phyloP scores from a whole-genome alignment of 805 yeast genomes.

The Schizosaccharomyces octosporus region DNA sequence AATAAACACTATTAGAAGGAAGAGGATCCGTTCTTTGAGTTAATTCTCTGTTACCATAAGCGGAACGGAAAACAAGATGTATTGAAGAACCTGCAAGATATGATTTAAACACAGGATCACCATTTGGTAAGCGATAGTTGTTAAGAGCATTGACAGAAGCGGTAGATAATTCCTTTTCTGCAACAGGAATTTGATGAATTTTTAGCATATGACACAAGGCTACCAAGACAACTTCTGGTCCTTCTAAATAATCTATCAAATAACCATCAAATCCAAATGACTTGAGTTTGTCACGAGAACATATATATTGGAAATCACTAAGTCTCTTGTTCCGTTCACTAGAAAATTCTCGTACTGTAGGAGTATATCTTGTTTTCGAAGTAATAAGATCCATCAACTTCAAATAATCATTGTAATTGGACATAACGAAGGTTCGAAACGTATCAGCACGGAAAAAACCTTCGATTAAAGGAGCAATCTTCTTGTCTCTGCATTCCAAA shows the following conservation, averaged over 20 bases:
- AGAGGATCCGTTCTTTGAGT: not conserved
- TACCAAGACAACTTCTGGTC: constrained; percentile 44
- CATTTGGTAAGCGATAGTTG: not conserved
- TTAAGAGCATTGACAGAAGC: constrained; percentile 13
- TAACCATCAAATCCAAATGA: constrained; percentile 58
- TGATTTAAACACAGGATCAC: constrained; percentile 22
- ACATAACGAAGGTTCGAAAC: not conserved
- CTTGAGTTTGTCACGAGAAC: constrained; percentile 16
- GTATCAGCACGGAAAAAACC: not conserved
- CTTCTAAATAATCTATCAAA: constrained; percentile 41
- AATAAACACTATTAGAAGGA: constrained; percentile 2
- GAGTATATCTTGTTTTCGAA: not conserved
- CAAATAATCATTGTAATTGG: not conserved
- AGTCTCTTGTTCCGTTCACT: constrained; percentile 11
- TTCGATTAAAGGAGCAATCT: not conserved
- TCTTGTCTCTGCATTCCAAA: not conserved
- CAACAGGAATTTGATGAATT: constrained; percentile 37
- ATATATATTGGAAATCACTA: constrained; percentile 8
- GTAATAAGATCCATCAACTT: not conserved
- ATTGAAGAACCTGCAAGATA: constrained; percentile 35
- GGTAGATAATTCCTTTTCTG: constrained; percentile 22
- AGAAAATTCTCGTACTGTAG: constrained; percentile 18
- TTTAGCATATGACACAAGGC: constrained; percentile 36
- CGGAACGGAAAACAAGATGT: constrained; percentile 29
- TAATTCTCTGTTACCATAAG: constrained; percentile 33